Base-by-base conservation (phyloP, 2,329 filamentous ascomycete genomes). In the Aspergillus sp. region DNA sequence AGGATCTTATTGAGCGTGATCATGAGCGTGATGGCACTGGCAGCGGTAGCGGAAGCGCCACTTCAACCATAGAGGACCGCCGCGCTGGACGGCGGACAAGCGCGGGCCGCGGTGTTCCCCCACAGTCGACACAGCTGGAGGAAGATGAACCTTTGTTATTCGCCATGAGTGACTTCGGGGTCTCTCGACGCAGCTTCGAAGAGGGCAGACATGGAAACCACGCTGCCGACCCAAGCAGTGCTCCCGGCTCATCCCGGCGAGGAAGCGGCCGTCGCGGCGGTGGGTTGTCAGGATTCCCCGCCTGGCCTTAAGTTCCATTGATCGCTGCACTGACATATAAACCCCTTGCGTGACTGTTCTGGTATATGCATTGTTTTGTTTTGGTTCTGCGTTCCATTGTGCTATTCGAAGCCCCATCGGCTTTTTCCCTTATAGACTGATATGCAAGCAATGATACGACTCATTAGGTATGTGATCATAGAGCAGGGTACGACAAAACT, bases 121-220 rank as follows among this genome's bases (percentile, higher is more conserved):
- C 63, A 3, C 68, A 68, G 38, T 47, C 62, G 7, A 54, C 59
- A 14, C 56, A 59, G 35, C 59, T 65, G 14, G 73, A 76, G 42
- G 74, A 76, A 26, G 74, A 76, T 14, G 74, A 76, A 50, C 73
- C 73, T 8, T 59, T 76, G 7, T 60, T 76, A 3, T 76, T 76
- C 56, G 71, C 73, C 33, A 76, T 76, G 73, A 76, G 73, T 51
- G 74, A 76, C 48, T 74, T 76, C 49, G 71, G 72, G 8, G 69
- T 62, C 36, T 71, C 73, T 8, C 65, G 73, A 36, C 68, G 73
- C 47, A 76, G 73, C 50, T 58, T 75, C 20, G 73, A 76, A 53
- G 73, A 75, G 57, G 65, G 66, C 32, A 59, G 69, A 30, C 64
- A 67, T 44, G 63, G 65, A 22, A 69, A 64, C 45, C 66, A 68